phyloP scores from a whole-genome alignment of 768 basidiomycete species.

The Rhizopogon salebrosus region DNA sequence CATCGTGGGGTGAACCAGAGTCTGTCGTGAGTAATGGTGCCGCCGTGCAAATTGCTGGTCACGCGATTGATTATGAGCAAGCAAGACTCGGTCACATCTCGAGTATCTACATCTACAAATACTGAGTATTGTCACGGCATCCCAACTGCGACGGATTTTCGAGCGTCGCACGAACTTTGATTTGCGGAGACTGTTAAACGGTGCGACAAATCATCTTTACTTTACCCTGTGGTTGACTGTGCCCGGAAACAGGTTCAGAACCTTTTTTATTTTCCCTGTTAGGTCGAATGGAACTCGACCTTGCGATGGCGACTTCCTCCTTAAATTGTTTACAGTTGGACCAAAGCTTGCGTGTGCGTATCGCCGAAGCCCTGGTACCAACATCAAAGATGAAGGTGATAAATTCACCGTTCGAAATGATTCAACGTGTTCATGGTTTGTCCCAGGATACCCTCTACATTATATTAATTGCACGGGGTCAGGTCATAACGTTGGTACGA shows the following conservation, averaged over 20 bases:
- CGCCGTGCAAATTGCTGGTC: background rate
- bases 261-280: conserved; percentile 73
- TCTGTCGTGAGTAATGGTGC: conserved; percentile 67
- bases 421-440: background rate
- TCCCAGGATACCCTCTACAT: conserved; percentile 86
- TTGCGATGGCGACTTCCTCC: conserved; percentile 78
- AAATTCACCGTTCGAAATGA: background rate
- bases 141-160: conserved; percentile 83
- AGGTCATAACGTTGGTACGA: conserved; percentile 80
- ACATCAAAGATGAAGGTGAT: conserved; percentile 72
- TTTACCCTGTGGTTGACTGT: background rate
- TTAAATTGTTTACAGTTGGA: conserved; percentile 79
- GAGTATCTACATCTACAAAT: conserved; percentile 96
- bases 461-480: conserved; percentile 72
- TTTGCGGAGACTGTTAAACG: conserved; percentile 67
- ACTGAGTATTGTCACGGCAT: conserved; percentile 80
- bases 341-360: conserved; percentile 56
- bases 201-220: conserved; percentile 22
- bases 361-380: conserved; percentile 81
- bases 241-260: conserved; percentile 61
- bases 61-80: conserved; percentile 34
- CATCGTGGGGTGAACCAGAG: conserved; percentile 94
- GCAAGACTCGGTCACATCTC: conserved; percentile 87
- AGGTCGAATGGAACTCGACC: conserved; percentile 64
- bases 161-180: conserved; percentile 91